Percentiles rank a stretch among this genome's conserved stretches.
These are phyloP conservation scores for Rosa lucieae DNA, from an alignment of 306 rosid genomes.

Conservation along the genomic window DNA sequence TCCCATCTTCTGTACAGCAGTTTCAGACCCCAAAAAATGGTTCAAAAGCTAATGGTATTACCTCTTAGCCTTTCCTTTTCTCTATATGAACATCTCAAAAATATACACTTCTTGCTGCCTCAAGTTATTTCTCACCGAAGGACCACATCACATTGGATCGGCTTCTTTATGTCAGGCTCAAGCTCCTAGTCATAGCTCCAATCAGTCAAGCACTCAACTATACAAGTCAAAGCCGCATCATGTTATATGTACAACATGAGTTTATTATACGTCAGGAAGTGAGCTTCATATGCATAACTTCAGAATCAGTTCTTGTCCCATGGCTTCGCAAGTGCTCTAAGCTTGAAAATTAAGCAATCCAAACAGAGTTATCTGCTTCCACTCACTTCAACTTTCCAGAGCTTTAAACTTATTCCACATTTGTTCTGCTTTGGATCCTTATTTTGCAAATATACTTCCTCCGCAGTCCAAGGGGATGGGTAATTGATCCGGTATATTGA, in stretches of 20 bases:
- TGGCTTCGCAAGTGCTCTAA: conserved; percentile 21
- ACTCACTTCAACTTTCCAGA: conserved; percentile 31
- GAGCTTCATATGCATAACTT: conserved; percentile 28
- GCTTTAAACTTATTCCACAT: conserved; percentile 47
- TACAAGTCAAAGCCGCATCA: conserved; percentile 36
- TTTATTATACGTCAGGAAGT: conserved; percentile 34
- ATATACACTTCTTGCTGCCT: conserved; percentile 44
- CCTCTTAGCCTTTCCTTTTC: conserved; percentile 25
- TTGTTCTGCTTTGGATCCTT: conserved; percentile 49
- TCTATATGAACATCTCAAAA: conserved; percentile 42
- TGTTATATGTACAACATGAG: conserved; percentile 26
- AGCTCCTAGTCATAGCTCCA: conserved; percentile 26
- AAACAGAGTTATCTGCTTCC: conserved; percentile 37
- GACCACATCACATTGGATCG: conserved; percentile 24
- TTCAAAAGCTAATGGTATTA: conserved; percentile 10
- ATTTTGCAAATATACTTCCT: conserved; percentile 47
- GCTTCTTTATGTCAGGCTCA: not conserved
- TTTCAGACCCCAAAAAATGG: conserved; percentile 27
- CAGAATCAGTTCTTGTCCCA: conserved; percentile 27
- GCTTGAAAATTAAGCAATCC: conserved; percentile 34
- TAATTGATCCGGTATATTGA: conserved; percentile 34
- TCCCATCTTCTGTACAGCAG: conserved; percentile 51
- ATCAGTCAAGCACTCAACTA: conserved; percentile 33
- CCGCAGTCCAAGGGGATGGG: conserved; percentile 37
- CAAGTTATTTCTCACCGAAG: conserved; percentile 28